A percentile compares a stretch with the other conserved stretches of the same genome.
Conservation (phyloP, 305 asterid genomes). For the Fraxinus angustifolia region DNA sequence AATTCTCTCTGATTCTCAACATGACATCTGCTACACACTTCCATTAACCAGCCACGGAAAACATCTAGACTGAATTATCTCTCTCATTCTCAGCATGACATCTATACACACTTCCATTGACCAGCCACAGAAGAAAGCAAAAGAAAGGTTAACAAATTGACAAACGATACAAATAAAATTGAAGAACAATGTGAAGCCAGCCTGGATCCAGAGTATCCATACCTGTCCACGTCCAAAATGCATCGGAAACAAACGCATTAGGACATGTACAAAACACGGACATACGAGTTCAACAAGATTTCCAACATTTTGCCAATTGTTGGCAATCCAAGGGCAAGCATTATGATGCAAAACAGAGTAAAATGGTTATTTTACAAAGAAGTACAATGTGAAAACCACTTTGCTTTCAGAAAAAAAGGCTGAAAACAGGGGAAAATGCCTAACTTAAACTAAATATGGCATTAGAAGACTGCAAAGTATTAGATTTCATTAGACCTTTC, state of each 20-base stretch:
- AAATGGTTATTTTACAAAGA: background rate
- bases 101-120: background rate
- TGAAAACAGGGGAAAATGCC: background rate
- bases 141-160: background rate
- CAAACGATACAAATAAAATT: background rate
- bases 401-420: background rate
- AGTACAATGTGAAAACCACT: background rate
- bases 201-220: conserved; percentile 4
- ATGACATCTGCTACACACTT: background rate
- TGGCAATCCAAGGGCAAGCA: background rate
- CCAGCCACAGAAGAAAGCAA: background rate
- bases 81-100: background rate
- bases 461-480: background rate
- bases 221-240: background rate
- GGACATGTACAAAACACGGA: background rate
- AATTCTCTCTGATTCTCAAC: background rate
- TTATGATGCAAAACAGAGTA: background rate
- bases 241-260: background rate
- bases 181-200: background rate
- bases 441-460: background rate
- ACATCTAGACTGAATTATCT: background rate
- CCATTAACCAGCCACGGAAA: background rate
- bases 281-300: background rate
- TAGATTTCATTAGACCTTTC: background rate
- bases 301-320: background rate